A percentile compares a stretch with the other conserved stretches of the same genome.
These are phyloP conservation scores for Botrytis cinerea DNA, from an alignment of 2,329 filamentous ascomycete species.

Conservation along the genomic window DNA sequence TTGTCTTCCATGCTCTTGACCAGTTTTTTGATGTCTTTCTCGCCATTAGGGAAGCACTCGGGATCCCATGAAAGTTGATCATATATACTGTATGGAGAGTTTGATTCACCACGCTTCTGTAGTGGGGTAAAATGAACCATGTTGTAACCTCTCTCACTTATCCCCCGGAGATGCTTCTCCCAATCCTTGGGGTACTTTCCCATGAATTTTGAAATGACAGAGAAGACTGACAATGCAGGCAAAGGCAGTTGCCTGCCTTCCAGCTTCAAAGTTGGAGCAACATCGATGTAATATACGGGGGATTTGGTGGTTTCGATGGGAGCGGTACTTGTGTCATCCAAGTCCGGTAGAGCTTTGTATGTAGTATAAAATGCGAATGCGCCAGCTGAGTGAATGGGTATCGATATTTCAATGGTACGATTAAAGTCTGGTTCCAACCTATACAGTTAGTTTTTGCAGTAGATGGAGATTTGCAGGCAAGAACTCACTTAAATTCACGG, in stretches of 20 bases:
- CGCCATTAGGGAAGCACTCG: slow-evolving; percentile 77
- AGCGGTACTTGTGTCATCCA: slow-evolving; percentile 53
- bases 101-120: slow-evolving; percentile 83
- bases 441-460: slow-evolving; percentile 26
- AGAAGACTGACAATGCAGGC: slow-evolving; percentile 87
- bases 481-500: slow-evolving; percentile 80
- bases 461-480: slow-evolving; percentile 9
- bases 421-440: slow-evolving; percentile 93
- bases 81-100: slow-evolving; percentile 96
- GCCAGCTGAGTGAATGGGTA: slow-evolving; percentile 79
- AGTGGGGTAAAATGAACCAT: slow-evolving; percentile 98
- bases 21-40: slow-evolving; percentile 76
- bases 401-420: slow-evolving; percentile 82
- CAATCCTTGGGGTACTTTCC: slow-evolving; percentile 87
- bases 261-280: slow-evolving; percentile 77
- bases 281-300: slow-evolving; percentile 86
- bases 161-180: slow-evolving; percentile 85
- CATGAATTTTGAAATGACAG: slow-evolving; percentile 97
- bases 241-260: slow-evolving; percentile 75
- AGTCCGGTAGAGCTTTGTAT: slow-evolving; percentile 80
- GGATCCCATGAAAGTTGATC: slow-evolving; percentile 89
- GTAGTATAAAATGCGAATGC: slow-evolving; percentile 95
- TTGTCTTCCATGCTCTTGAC: slow-evolving; percentile 80
- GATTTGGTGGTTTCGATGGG: slow-evolving; percentile 65
- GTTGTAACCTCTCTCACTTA: slow-evolving; percentile 91